Evolutionary conservation across 257 asterid species (phyloP), one percentile per base, ranked within the genome.

Genomic region (Nyctanthes arbortristis): DNA sequence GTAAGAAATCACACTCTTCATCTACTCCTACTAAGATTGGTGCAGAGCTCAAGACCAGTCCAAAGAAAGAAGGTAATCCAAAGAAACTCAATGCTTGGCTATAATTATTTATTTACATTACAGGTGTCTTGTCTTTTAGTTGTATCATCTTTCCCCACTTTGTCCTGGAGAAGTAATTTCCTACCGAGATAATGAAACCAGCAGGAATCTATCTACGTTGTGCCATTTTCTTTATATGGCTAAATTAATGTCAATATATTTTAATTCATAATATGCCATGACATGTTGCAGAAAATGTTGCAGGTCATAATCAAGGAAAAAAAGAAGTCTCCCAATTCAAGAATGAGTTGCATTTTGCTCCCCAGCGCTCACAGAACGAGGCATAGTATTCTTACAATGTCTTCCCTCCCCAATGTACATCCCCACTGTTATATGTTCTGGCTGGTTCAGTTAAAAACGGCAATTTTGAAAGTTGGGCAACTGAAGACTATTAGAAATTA

Each of bases 41-140:
- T 18, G 63, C 45, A 40, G 57, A 49, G 36, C 45, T 29, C 30
- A 66, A 75, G 47, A 69, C 63, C 71, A 65, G 78, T 36, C 81
- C 73, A 69, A 78, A 57, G 25, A 34, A 20, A 60, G 76, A 76
- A 79, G 87, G 92, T 86, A 77, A 62, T 49, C 65, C 16, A 16
- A 13, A 25, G 5, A 31, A 54, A 52, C 31, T 64, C 16, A 1
- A 61, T 20, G 37, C 27, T 39, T 58, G 43, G 59, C 14, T 35
- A 11, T 33, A 67, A 63, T 52, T 36, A 24, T 43, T 20, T 6
- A 35, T 63, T 59, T 65, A 12, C 4, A 8, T 61, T 28, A 5
- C 9, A 28, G 24, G 10, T 40, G 29, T 56, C 63, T 60, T n/a
- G 49, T 40, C 34, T 64, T 29, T 28, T n/a, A n/a, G n/a, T n/a